phyloP scores from a whole-genome alignment of 768 basidiomycete species.

The Stropharia rugosoannulata region DNA sequence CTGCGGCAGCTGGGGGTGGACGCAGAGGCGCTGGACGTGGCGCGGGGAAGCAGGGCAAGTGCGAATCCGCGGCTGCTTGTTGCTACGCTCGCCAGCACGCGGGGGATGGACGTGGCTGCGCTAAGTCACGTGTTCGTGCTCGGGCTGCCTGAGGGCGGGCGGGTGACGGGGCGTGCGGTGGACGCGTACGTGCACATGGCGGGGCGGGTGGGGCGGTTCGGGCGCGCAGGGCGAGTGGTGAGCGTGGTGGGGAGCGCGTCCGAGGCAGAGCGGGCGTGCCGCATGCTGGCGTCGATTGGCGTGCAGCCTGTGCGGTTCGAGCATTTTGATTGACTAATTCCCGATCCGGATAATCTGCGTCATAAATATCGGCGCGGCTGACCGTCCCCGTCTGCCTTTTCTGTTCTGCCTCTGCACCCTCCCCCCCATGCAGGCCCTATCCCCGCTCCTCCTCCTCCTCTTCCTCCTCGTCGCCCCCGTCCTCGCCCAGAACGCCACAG shows the following conservation, averaged over 20 bases:
- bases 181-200: conserved; percentile 70
- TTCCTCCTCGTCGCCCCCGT: conserved; percentile 13
- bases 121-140: conserved; percentile 76
- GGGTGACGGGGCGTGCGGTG: conserved; percentile 38
- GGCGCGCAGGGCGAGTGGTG: conserved; percentile 64
- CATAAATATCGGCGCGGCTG: conserved; percentile 13
- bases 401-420: conserved; percentile 8
- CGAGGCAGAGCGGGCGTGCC: conserved; percentile 35
- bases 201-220: conserved; percentile 77
- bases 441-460: conserved; percentile 20
- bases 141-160: conserved; percentile 52
- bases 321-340: conserved; percentile 46
- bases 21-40: conserved; percentile 46
- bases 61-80: conserved; percentile 67
- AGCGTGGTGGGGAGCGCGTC: conserved; percentile 50
- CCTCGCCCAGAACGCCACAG: conserved; percentile 21
- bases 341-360: conserved; percentile 5
- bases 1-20: conserved; percentile 65
- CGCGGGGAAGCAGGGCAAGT: conserved; percentile 26
- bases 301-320: conserved; percentile 45
- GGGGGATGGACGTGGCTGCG: conserved; percentile 71
- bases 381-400: conserved; percentile 14
- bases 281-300: conserved; percentile 44
- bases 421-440: conserved; percentile 11
- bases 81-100: conserved; percentile 64